These are phyloP conservation scores for Debaryomyces sp. DNA, from an alignment of 1,139 yeast genomes.

Conservation along the genomic window DNA sequence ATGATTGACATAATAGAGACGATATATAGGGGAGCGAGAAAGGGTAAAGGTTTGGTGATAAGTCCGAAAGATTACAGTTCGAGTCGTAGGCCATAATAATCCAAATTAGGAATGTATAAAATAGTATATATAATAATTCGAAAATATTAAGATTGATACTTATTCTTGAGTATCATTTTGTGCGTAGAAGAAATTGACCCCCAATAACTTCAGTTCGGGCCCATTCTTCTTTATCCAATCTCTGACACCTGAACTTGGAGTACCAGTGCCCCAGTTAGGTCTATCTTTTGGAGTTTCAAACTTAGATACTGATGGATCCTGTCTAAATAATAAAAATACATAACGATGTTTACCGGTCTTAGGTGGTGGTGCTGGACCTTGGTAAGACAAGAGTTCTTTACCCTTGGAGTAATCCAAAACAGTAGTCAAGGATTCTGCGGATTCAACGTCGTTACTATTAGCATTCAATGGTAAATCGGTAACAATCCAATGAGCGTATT, in stretches of 20 bases:
- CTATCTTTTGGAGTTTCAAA: conserved; percentile 56
- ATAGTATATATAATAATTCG: not conserved
- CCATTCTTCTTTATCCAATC: conserved; percentile 71
- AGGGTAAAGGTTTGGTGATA: conserved; percentile 89
- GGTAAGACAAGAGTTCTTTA: conserved; percentile 45
- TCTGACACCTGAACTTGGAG: conserved; percentile 73
- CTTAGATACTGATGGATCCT: conserved; percentile 41
- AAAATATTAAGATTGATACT: not conserved
- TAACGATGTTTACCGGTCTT: conserved; percentile 84
- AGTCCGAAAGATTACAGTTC: conserved; percentile 71
- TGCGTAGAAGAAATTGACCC: conserved; percentile 80
- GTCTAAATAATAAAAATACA: conserved; percentile 73
- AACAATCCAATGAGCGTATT: conserved; percentile 76
- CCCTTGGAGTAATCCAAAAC: conserved; percentile 42
- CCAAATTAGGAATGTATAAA: not conserved
- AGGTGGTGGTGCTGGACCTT: conserved; percentile 86
- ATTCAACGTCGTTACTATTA: conserved; percentile 24
- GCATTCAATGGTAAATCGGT: conserved; percentile 59
- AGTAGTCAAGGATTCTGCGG: conserved; percentile 35
- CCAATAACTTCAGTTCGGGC: conserved; percentile 61
- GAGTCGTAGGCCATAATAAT: conserved; percentile 17
- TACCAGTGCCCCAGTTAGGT: conserved; percentile 84
- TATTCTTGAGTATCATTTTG: conserved; percentile 53
- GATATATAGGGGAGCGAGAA: conserved; percentile 85
- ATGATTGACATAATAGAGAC: conserved; percentile 90